Conservation (phyloP, 257 asterid genomes). For the Penstemon davidsonii region DNA sequence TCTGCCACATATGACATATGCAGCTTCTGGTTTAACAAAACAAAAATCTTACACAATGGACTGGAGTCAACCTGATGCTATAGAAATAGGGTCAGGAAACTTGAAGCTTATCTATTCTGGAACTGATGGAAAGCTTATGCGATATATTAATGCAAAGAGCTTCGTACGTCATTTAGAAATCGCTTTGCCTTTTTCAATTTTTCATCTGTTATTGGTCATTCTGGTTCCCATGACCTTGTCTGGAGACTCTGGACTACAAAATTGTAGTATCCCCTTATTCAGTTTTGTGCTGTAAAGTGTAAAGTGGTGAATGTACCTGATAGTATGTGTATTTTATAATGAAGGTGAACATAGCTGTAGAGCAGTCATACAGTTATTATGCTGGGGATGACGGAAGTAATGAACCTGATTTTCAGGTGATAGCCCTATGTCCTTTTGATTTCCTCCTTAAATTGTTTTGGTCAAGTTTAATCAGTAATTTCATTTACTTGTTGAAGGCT, state of each 20-base stretch:
- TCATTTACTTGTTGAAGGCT: slow-evolving; percentile 50
- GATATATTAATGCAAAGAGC: slow-evolving; percentile 61
- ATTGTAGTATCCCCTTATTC: not conserved
- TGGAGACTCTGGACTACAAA: not conserved
- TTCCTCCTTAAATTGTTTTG: slow-evolving; percentile 15
- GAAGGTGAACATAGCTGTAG: slow-evolving; percentile 71
- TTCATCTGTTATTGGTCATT: not conserved
- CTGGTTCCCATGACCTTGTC: slow-evolving; percentile 3
- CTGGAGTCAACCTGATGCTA: slow-evolving; percentile 46
- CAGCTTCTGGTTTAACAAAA: slow-evolving; percentile 51
- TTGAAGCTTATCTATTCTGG: slow-evolving; percentile 79
- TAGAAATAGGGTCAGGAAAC: slow-evolving; percentile 76
- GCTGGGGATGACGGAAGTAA: slow-evolving; percentile 61
- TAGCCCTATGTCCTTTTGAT: slow-evolving; percentile 12
- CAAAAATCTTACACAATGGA: slow-evolving; percentile 33
- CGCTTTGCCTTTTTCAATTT: slow-evolving; percentile 7
- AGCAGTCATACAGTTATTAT: slow-evolving; percentile 83
- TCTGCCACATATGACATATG: slow-evolving; percentile 24
- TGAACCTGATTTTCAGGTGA: slow-evolving; percentile 58
- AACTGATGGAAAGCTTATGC: slow-evolving; percentile 60
- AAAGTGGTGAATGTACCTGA: slow-evolving; percentile 5
- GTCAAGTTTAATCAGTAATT: slow-evolving; percentile 17
- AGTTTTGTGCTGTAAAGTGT: slow-evolving; percentile 21
- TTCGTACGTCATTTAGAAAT: slow-evolving; percentile 43
- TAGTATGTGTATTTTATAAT: slow-evolving; percentile 20